These are phyloP conservation scores for Andrographis paniculata DNA, from an alignment of 305 asterid species.

Conservation along the genomic window DNA sequence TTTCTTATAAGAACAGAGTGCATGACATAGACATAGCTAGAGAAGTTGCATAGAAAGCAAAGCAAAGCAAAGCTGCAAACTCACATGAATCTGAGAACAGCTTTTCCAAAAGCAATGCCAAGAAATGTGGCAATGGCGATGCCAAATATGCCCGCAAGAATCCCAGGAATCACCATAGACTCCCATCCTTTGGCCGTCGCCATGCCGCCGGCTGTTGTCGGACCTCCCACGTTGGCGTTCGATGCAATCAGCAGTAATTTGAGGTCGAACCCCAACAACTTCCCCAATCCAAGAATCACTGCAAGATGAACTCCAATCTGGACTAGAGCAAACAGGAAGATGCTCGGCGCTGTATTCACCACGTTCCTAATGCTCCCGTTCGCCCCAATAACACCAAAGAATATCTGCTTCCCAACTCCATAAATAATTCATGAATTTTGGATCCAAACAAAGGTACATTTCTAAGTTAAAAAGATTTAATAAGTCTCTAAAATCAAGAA, in stretches of 20 bases:
- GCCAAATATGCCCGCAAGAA: conserved; percentile 93
- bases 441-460: no score
- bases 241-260: conserved; percentile 76
- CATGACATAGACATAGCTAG: no score
- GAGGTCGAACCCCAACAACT: conserved; percentile 57
- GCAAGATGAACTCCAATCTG: conserved; percentile 79
- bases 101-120: conserved; percentile 66
- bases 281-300: conserved; percentile 76
- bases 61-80: no score
- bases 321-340: conserved; percentile 60
- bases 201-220: conserved; percentile 96
- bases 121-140: conserved; percentile 80
- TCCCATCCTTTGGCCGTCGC: conserved; percentile 97
- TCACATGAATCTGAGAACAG: conserved; percentile 61
- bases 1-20: no score
- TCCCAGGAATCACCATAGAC: conserved; percentile 70
- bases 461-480: no score
- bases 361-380: conserved; percentile 72
- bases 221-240: conserved; percentile 93
- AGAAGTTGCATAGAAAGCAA: no score
- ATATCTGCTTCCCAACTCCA: conserved; percentile 33
- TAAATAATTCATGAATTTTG: background rate
- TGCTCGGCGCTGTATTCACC: conserved; percentile 68
- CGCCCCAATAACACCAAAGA: conserved; percentile 75
- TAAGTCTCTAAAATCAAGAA: no score